These are phyloP conservation scores for Penicillium hordei DNA, from an alignment of 2,329 filamentous ascomycete genomes.

Conservation along the genomic window DNA sequence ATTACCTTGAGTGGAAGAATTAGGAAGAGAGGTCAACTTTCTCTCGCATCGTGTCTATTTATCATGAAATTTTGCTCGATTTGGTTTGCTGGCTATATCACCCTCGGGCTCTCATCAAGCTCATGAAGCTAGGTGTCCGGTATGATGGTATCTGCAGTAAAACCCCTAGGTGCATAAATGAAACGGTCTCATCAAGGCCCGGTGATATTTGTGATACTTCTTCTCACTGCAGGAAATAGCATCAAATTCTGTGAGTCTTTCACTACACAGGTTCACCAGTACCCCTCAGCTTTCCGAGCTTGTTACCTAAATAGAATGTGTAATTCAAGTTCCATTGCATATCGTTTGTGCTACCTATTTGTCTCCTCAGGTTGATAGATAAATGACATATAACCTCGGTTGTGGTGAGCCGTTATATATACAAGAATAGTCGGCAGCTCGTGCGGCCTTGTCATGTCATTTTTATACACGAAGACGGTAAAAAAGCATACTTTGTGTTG, in stretches of 20 bases:
- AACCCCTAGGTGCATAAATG: neutral
- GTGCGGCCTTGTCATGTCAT: no score
- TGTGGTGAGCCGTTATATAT: neutral
- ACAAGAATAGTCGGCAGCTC: no score
- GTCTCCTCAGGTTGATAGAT: neutral
- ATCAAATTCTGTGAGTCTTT: neutral
- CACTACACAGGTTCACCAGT: neutral
- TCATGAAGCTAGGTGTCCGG: neutral
- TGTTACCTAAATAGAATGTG: neutral
- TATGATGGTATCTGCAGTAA: slow-evolving; percentile 1
- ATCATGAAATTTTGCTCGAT: neutral
- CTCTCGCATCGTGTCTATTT: neutral
- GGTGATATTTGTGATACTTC: neutral
- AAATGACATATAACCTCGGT: neutral
- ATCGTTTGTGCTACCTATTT: neutral
- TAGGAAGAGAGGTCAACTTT: neutral
- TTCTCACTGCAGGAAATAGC: neutral
- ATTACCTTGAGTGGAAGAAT: neutral
- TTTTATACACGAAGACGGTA: no score
- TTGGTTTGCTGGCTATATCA: neutral
- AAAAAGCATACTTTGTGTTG: no score
- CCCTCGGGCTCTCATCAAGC: neutral
- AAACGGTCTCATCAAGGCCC: neutral
- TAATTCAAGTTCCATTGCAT: neutral
- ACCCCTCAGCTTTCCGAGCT: neutral